Evolutionary conservation across 2,329 filamentous ascomycete genomes (phyloP).

Genomic region (Neodidymelliopsis sp.): DNA sequence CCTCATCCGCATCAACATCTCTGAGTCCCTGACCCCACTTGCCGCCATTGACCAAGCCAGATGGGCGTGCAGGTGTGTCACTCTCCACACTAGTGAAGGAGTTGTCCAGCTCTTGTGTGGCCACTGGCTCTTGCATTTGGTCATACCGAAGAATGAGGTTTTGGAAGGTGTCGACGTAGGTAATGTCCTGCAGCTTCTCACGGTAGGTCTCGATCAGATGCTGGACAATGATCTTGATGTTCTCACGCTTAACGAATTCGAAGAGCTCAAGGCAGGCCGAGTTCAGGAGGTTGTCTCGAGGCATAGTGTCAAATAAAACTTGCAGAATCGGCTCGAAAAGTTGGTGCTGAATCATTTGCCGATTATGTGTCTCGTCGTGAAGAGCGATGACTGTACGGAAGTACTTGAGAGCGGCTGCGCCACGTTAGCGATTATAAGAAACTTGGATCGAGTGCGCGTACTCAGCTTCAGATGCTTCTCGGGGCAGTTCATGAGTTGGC

Average conservation of each 20-base stretch:
- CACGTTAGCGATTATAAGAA: conserved; percentile 17
- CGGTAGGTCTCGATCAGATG: conserved; percentile 87
- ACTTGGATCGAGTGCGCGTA: conserved; percentile 54
- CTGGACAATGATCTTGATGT: conserved; percentile 75
- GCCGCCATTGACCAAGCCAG: conserved; percentile 62
- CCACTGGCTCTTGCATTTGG: conserved; percentile 67
- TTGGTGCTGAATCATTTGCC: conserved; percentile 80
- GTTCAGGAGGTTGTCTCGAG: conserved; percentile 90
- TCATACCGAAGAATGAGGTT: conserved; percentile 80
- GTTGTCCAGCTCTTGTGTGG: conserved; percentile 65
- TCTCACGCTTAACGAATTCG: conserved; percentile 75
- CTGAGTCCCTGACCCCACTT: conserved; percentile 74
- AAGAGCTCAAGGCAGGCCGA: conserved; percentile 95
- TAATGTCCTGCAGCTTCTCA: conserved; percentile 76
- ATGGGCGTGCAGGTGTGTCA: conserved; percentile 50
- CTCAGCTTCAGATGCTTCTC: conserved; percentile 94
- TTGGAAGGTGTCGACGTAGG: conserved; percentile 85
- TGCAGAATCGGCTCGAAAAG: conserved; percentile 85
- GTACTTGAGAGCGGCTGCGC: conserved; percentile 84
- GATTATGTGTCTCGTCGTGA: conserved; percentile 90
- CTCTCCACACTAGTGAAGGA: conserved; percentile 75
- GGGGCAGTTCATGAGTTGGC: conserved; percentile 79
- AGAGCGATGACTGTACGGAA: conserved; percentile 86
- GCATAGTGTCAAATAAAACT: conserved; percentile 83
- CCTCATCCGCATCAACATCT: conserved; percentile 84